phyloP scores from a whole-genome alignment of 108 stramenopile genomes.

The Thalassiosira profunda region DNA sequence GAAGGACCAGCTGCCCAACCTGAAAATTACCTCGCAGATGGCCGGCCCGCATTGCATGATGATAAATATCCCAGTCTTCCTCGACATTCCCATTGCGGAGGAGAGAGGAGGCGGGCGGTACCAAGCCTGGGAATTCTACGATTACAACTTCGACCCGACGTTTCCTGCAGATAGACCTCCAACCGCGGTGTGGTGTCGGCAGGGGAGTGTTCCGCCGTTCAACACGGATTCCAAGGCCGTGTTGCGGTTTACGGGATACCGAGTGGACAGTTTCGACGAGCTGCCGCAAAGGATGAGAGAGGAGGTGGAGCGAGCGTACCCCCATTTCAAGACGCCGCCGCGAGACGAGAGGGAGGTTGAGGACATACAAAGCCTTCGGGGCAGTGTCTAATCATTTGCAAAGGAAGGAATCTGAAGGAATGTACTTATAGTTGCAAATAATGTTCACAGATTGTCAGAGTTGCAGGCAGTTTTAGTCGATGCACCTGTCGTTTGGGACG shows the following conservation, averaged over 20 bases:
- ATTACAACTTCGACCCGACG: constrained; percentile 27
- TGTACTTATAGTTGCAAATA: not conserved
- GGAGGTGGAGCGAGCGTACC: constrained; percentile 9
- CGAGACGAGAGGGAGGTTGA: constrained; percentile 14
- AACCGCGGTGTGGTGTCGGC: constrained; percentile 21
- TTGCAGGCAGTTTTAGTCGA: too few species aligned
- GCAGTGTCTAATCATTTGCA: not conserved
- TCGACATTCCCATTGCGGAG: constrained; percentile 8
- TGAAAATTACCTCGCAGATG: constrained; percentile 17
- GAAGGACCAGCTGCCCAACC: constrained; percentile 19
- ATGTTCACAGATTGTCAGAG: not conserved
- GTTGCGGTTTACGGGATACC: constrained; percentile 13
- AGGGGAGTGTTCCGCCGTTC: constrained; percentile 34
- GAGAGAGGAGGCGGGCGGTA: constrained; percentile 8
- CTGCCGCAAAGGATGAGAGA: constrained; percentile 22
- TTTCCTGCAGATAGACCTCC: constrained; percentile 26
- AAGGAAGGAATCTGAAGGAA: too few species aligned
- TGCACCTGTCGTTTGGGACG: too few species aligned
- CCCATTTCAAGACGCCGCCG: constrained; percentile 19
- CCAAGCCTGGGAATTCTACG: constrained; percentile 46
- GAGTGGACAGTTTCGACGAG: constrained; percentile 27
- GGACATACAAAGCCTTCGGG: not conserved
- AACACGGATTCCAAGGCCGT: constrained; percentile 24
- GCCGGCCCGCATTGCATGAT: constrained; percentile 10
- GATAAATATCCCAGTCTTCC: constrained; percentile 30